phyloP scores from a whole-genome alignment of 257 asterid genomes.

The Verbena officinalis region DNA sequence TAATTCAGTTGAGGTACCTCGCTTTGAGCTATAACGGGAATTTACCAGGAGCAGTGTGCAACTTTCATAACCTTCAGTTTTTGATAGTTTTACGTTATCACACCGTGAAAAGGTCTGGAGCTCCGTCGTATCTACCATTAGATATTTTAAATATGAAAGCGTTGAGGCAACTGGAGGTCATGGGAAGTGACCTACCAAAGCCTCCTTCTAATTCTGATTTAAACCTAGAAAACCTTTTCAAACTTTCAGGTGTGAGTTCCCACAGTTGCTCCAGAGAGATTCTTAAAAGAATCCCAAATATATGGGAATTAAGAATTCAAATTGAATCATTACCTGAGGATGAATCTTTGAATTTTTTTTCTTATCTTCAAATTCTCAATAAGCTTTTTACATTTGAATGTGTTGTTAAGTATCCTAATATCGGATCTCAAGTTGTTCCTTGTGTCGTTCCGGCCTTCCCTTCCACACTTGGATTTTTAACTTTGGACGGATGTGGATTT shows the following conservation, averaged over 20 bases:
- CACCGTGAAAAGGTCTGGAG: not conserved
- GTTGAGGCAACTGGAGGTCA: conserved; percentile 28
- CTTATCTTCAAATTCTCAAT: not conserved
- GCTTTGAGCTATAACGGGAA: conserved; percentile 5
- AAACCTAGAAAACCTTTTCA: not conserved
- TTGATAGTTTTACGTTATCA: conserved; percentile 8
- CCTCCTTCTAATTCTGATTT: not conserved
- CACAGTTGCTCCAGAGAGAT: conserved; percentile 13
- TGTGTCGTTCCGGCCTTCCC: not conserved
- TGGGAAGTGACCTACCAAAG: conserved; percentile 18
- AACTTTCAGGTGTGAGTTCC: conserved; percentile 14
- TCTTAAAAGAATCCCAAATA: conserved; percentile 21
- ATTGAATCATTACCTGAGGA: not conserved
- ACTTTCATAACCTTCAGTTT: conserved; percentile 19
- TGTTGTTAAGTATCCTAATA: not conserved
- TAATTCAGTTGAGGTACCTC: conserved; percentile 26
- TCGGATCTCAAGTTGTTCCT: not conserved
- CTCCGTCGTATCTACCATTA: not conserved
- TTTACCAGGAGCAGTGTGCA: conserved; percentile 7
- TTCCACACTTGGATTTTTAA: not conserved
- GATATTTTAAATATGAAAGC: conserved; percentile 18
- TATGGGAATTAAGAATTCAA: conserved; percentile 22
- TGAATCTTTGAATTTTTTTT: conserved; percentile 2
- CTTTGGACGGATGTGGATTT: not conserved
- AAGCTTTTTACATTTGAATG: not conserved